Base-by-base conservation (phyloP, 2,329 filamentous ascomycete genomes). In the Penicillium sp. region DNA sequence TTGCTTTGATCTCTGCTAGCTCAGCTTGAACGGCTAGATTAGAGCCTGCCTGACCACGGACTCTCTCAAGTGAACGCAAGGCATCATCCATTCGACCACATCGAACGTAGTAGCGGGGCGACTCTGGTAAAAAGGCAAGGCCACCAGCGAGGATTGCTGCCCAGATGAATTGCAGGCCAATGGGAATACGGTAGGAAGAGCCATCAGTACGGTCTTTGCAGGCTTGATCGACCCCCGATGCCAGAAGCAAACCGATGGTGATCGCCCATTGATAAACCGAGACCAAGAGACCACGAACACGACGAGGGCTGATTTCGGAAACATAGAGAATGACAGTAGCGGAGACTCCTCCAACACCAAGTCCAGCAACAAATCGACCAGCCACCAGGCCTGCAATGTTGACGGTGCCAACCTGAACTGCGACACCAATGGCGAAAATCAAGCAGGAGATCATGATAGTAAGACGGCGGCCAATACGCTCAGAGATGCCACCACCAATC, bases 241-340 rank as follows among this genome's bases (percentile, higher is more conserved):
- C 84, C 40, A 90, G 67, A 56, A 90, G 70, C 48, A 92, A 69
- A 65, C 85, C 85, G 45, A 88, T 75, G 39, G 84, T 88, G 62
- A 89, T 82, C 61, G 80, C 85, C 73, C 87, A 88, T 59, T 89
- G 84, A 69, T 89, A 89, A 4, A 82, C 82, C 1, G 82, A 78
- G 11, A 90, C 84, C 36, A 89, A 75, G 37, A 83, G 79, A 55
- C 84, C 84, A 56, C 85, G 79, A 48, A 90, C 81, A 61, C 83
- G 84, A 60, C 74, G 76, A 44, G 82, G 81, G 34, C 64, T 61
- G 58, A 89, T 85, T 66, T 89, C 85, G 32, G 82, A 86, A 84
- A 92, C 90, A 75, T 90, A 88, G 44, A 87, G 71, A 57, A 88
- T 85, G 62, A 88, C 79, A 53, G 86, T 80, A 54, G 84, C 82